These are phyloP conservation scores for Bocquillonia castaneifolia DNA, from an alignment of 441 rosid genomes.

Conservation along the genomic window DNA sequence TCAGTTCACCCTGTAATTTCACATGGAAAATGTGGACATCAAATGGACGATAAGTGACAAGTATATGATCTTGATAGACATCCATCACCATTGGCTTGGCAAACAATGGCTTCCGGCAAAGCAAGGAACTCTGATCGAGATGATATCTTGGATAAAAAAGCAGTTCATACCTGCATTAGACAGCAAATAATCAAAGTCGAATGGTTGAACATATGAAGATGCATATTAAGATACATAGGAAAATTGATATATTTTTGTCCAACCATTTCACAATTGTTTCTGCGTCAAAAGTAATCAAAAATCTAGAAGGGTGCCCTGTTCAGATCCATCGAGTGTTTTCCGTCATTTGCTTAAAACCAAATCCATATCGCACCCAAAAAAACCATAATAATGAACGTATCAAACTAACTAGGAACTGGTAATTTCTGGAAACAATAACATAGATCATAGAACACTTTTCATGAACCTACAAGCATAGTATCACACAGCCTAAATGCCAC, in stretches of 20 bases:
- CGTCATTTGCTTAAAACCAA: background rate
- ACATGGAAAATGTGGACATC: slow-evolving; percentile 86
- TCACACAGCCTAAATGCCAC: slow-evolving; percentile 6
- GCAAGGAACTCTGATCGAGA: slow-evolving; percentile 89
- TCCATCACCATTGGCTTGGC: slow-evolving; percentile 98
- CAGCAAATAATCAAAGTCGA: background rate
- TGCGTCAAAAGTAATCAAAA: background rate
- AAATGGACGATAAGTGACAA: slow-evolving; percentile 86
- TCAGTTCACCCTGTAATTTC: slow-evolving; percentile 66
- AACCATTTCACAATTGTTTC: background rate
- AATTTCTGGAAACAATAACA: no score
- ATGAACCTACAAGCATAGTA: background rate
- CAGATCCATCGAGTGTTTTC: background rate
- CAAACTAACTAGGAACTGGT: background rate
- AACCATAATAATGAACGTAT: background rate
- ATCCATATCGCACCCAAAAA: background rate
- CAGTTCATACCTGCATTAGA: slow-evolving; percentile 70
- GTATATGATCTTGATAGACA: slow-evolving; percentile 77
- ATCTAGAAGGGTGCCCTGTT: background rate
- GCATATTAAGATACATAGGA: background rate
- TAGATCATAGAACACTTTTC: background rate
- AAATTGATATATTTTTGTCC: background rate
- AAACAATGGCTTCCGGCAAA: slow-evolving; percentile 77
- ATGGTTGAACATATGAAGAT: slow-evolving; percentile 6
- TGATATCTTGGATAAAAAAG: slow-evolving; percentile 97